phyloP scores from a whole-genome alignment of 1,284 basidiomycete species.

The Ceratobasidium theobromae region DNA sequence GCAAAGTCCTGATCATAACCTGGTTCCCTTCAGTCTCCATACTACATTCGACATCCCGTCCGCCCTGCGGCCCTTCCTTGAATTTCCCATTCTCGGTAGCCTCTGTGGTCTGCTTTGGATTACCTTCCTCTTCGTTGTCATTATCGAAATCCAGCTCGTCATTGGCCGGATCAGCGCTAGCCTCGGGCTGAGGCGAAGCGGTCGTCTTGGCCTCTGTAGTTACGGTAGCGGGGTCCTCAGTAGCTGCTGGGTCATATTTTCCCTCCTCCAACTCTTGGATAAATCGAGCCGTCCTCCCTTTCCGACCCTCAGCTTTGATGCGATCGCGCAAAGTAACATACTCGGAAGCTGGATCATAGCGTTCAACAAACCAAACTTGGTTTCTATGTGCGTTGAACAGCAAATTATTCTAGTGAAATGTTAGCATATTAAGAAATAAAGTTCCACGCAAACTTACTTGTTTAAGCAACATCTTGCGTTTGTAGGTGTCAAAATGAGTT shows the following conservation, averaged over 20 bases:
- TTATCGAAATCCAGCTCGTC: slow-evolving; percentile 54
- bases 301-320: slow-evolving; percentile 80
- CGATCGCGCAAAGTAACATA: slow-evolving; percentile 67
- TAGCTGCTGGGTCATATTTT: slow-evolving; percentile 72
- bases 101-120: slow-evolving; percentile 45
- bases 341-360: slow-evolving; percentile 78
- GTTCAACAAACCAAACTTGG: slow-evolving; percentile 92
- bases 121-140: slow-evolving; percentile 57
- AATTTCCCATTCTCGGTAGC: slow-evolving; percentile 56
- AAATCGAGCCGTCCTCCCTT: slow-evolving; percentile 69
- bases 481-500: slow-evolving; percentile 85
- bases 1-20: slow-evolving; percentile 91
- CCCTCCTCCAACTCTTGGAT: slow-evolving; percentile 77
- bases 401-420: slow-evolving; percentile 72
- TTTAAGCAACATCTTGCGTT: slow-evolving; percentile 79
- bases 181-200: slow-evolving; percentile 36
- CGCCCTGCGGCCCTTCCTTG: slow-evolving; percentile 50
- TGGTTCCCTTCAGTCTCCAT: slow-evolving; percentile 80
- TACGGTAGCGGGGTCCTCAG: slow-evolving; percentile 43
- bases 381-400: slow-evolving; percentile 90
- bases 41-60: slow-evolving; percentile 70
- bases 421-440: slow-evolving; percentile 41
- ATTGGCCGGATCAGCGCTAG: slow-evolving; percentile 38
- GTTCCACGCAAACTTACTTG: slow-evolving; percentile 62
- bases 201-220: slow-evolving; percentile 23